Percentiles rank a stretch among this genome's conserved stretches.
Evolutionary conservation across 257 asterid genomes (phyloP).

Genomic region (Jaltomata sinuosa): DNA sequence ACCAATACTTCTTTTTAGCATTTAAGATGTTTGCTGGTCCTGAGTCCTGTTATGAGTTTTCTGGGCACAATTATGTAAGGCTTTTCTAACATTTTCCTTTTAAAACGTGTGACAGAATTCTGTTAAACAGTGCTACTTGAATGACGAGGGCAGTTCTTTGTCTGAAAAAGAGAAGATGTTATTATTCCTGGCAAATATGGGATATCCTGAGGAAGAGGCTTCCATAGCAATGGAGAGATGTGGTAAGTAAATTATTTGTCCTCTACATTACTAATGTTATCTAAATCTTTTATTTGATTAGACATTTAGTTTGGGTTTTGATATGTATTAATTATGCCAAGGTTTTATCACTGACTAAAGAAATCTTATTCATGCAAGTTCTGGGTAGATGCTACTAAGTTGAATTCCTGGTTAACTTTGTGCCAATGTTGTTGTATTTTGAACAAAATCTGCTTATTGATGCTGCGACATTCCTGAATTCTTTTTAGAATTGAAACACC

Average conservation of each 20-base stretch:
- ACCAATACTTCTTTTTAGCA: not conserved
- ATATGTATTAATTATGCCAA: not conserved
- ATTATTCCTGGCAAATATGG: conserved; percentile 27
- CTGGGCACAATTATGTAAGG: not conserved
- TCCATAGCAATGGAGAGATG: conserved; percentile 39
- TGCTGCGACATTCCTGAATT: not conserved
- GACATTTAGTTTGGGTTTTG: not conserved
- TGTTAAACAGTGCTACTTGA: not conserved
- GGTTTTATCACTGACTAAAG: not conserved
- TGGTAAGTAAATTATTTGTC: conserved; percentile 16
- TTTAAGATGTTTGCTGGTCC: not conserved
- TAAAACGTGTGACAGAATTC: not conserved
- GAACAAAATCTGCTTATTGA: not conserved
- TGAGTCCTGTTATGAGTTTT: not conserved
- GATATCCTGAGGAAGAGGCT: conserved; percentile 32
- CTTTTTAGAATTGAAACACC: not conserved
- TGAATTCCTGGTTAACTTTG: not conserved
- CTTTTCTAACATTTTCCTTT: not conserved
- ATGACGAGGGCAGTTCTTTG: conserved; percentile 10
- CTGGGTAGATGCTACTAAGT: not conserved
- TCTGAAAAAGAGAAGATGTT: conserved; percentile 18
- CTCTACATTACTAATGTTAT: not conserved
- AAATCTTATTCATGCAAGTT: not conserved
- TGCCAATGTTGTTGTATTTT: not conserved
- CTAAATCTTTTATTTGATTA: not conserved